Conservation (phyloP, 345 rosid species). For the Draba incana region DNA sequence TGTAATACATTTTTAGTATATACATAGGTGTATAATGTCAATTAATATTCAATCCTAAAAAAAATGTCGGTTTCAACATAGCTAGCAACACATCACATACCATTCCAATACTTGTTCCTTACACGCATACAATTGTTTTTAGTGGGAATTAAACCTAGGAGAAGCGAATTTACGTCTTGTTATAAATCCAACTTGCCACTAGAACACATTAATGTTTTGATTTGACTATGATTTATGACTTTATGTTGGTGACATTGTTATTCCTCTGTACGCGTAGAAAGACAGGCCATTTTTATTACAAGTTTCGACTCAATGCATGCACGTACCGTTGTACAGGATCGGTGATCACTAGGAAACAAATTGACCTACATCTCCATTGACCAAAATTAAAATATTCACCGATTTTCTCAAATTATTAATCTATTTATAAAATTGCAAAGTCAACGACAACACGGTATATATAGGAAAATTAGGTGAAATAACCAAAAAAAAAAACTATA, state of each 20-base stretch:
- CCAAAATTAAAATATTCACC: conserved; percentile 27
- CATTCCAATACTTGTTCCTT: no score
- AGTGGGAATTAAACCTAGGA: no score
- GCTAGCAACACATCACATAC: no score
- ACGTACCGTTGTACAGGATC: conserved; percentile 22
- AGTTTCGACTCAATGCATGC: conserved; percentile 34
- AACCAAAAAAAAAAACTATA: no score
- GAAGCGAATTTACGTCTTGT: no score
- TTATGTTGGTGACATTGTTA: conserved; percentile 20
- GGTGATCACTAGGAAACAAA: conserved; percentile 35
- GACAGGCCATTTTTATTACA: conserved; percentile 28
- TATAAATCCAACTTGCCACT: no score
- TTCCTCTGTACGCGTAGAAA: conserved; percentile 32
- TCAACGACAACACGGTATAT: not conserved
- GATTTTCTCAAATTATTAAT: conserved; percentile 10
- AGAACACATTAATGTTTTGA: not conserved
- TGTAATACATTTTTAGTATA: no score
- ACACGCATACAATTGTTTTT: no score
- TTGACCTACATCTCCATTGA: conserved; percentile 20
- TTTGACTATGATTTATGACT: conserved; percentile 5
- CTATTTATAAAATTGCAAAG: not conserved
- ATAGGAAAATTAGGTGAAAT: no score
- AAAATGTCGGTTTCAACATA: no score
- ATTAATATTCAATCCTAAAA: no score
- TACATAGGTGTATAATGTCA: no score